A percentile compares a stretch with the other conserved stretches of the same genome.
These are phyloP conservation scores for Cardiospermum halicacabum DNA, from an alignment of 345 rosid genomes.

Conservation along the genomic window DNA sequence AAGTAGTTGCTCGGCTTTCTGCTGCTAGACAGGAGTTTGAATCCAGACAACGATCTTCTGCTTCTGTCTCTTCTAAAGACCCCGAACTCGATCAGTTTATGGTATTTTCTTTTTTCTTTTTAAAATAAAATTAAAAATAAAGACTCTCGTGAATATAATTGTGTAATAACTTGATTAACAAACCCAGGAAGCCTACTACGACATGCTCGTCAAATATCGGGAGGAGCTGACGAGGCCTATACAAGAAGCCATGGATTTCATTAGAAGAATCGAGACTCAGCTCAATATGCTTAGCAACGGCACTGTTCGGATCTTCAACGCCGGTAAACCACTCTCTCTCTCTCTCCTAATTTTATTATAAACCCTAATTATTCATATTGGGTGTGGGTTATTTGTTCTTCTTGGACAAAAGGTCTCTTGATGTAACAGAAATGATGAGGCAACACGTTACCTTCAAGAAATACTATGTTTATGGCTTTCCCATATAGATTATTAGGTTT, in stretches of 20 bases:
- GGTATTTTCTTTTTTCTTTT: constrained; percentile 29
- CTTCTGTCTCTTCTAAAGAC: constrained; percentile 49
- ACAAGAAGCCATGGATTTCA: constrained; percentile 98
- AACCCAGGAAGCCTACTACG: constrained; percentile 97
- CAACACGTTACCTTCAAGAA: constrained; percentile 6
- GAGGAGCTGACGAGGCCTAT: constrained; percentile 90
- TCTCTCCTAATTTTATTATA: neutral
- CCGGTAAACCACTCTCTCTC: constrained; percentile 53
- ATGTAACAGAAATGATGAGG: neutral
- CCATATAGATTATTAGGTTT: constrained; percentile 13
- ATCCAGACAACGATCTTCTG: constrained; percentile 50
- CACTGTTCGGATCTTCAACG: constrained; percentile 68
- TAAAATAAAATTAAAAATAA: neutral
- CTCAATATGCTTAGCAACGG: constrained; percentile 67
- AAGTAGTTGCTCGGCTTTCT: constrained; percentile 59
- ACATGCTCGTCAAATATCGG: constrained; percentile 89
- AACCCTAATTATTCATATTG: too few species aligned
- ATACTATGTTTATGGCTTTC: constrained; percentile 3
- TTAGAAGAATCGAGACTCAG: constrained; percentile 92
- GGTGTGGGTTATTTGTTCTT: neutral
- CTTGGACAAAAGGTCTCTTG: neutral
- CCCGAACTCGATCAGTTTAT: constrained; percentile 98
- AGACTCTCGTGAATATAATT: constrained; percentile 1
- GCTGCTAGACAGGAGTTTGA: constrained; percentile 79
- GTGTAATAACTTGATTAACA: too few species aligned